Base-by-base conservation (phyloP, 331 rosid species). In the Erythrophleum ivorense region DNA sequence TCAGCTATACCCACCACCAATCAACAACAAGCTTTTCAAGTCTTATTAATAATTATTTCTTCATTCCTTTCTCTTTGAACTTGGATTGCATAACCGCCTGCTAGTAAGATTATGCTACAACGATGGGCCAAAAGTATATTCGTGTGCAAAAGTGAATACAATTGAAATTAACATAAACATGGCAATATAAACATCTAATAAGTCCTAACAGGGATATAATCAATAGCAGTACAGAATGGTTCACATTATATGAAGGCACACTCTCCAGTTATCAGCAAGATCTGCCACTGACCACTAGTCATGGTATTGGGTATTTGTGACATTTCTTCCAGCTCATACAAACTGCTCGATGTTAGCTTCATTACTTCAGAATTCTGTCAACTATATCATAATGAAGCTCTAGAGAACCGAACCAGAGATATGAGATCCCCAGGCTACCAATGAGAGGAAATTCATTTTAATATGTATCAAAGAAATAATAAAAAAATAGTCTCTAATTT, bases 1-100 rank as follows among this genome's bases (percentile, higher is more conserved):
- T 68, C 74, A 62, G 82, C 84, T 70, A 75, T 74, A 77, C 59
- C 84, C 82, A 83, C 84, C 77, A 74, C 52, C 77, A 54, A 75
- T 48, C 84, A 65, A 80, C 75, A 71, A 82, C 52, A 53, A 70
- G 53, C 60, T 46, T 63, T 49, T 64, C 82, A 75, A 71, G 63
- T n/a, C 76, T 43, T 24, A 63, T 36, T 62, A 75, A 57, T 71
- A 83, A 73, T 64, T 80, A 58, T 69, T 81, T 55, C 77, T 81
- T 70, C 78, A 65, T 40, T 80, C 54, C 75, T 73, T 66, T 40
- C 81, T 50, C 81, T 73, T 66, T 9, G 52, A 70, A 71, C 69
- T 73, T 78, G 78, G 81, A 74, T 74, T 68, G 50, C 81, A 40
- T 59, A 78, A 85, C 62, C 74, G 84, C 81, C 84, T 60, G 79